phyloP scores from a whole-genome alignment of 768 basidiomycete species.

The Amanita brunnescens region DNA sequence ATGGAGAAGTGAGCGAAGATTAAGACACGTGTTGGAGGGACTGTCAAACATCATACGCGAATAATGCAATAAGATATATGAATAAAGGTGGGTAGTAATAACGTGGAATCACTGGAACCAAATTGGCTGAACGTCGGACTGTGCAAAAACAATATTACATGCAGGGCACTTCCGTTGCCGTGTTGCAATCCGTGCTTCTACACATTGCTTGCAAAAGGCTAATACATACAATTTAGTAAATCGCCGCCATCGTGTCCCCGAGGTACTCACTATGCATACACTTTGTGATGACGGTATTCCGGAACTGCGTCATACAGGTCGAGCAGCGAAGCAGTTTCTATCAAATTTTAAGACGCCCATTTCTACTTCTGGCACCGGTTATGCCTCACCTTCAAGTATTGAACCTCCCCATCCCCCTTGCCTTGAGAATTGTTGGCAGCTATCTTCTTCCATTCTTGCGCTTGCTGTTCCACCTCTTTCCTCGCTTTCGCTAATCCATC shows the following conservation, averaged over 20 bases:
- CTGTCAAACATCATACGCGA: neutral
- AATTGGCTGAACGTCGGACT: slow-evolving; percentile 60
- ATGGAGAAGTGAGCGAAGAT: neutral
- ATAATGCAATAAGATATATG: slow-evolving; percentile 6
- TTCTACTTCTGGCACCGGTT: neutral
- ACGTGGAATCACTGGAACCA: slow-evolving; percentile 35
- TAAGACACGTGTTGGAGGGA: neutral
- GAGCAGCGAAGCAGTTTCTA: slow-evolving; percentile 84
- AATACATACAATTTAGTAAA: slow-evolving; percentile 1
- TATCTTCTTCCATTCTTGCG: slow-evolving; percentile 37
- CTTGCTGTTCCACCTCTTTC: slow-evolving; percentile 44
- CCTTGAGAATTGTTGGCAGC: slow-evolving; percentile 19
- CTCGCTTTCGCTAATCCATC: slow-evolving; percentile 39
- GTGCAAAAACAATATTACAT: slow-evolving; percentile 74
- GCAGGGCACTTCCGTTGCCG: slow-evolving; percentile 93
- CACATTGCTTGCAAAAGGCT: slow-evolving; percentile 83
- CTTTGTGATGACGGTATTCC: slow-evolving; percentile 74
- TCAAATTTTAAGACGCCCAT: neutral
- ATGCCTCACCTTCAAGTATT: slow-evolving; percentile 48
- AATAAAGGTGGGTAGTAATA: neutral
- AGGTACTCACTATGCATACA: slow-evolving; percentile 81
- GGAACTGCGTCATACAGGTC: slow-evolving; percentile 72
- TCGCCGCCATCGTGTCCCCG: neutral
- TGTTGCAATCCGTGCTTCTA: slow-evolving; percentile 81
- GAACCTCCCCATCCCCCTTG: slow-evolving; percentile 29